These are phyloP conservation scores for Teratosphaeria gauchensis DNA, from an alignment of 2,329 filamentous ascomycete species.

Conservation along the genomic window DNA sequence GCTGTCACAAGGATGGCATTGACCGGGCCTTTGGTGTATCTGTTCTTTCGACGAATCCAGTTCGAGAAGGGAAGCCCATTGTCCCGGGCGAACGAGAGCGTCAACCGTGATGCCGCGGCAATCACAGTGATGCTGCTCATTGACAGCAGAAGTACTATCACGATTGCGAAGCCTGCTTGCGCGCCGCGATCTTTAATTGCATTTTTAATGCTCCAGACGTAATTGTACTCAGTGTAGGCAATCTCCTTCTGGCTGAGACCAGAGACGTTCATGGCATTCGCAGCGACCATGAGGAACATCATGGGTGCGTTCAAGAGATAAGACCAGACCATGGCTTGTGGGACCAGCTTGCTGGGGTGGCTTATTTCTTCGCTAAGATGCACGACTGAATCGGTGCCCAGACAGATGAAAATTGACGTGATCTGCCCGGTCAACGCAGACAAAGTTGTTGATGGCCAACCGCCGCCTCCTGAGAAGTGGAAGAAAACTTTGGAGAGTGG, in stretches of 20 bases:
- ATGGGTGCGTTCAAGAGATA: conserved; percentile 27
- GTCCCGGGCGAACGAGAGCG: conserved; percentile 33
- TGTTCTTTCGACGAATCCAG: conserved; percentile 24
- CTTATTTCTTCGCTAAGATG: conserved; percentile 37
- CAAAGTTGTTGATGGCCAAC: conserved; percentile 29
- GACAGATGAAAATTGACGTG: conserved; percentile 21
- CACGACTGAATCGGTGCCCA: conserved; percentile 29
- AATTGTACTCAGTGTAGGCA: not conserved
- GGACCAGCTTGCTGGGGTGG: conserved; percentile 32
- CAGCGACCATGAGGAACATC: conserved; percentile 20
- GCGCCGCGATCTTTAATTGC: conserved; percentile 6
- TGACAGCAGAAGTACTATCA: conserved; percentile 16
- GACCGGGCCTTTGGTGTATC: conserved; percentile 14
- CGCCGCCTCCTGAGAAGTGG: conserved; percentile 30
- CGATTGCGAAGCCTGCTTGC: conserved; percentile 22
- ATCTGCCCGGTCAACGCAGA: conserved; percentile 33
- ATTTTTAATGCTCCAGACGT: not conserved
- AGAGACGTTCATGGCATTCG: not conserved
- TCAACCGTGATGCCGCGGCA: conserved; percentile 31
- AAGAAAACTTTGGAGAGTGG: conserved; percentile 17
- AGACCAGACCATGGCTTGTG: conserved; percentile 32
- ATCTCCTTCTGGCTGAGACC: not conserved
- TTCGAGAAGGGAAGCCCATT: conserved; percentile 29
- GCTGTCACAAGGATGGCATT: conserved; percentile 23
- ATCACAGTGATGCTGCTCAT: conserved; percentile 32